phyloP scores from a whole-genome alignment of 768 basidiomycete genomes.

The Hirschioporus abietinus region DNA sequence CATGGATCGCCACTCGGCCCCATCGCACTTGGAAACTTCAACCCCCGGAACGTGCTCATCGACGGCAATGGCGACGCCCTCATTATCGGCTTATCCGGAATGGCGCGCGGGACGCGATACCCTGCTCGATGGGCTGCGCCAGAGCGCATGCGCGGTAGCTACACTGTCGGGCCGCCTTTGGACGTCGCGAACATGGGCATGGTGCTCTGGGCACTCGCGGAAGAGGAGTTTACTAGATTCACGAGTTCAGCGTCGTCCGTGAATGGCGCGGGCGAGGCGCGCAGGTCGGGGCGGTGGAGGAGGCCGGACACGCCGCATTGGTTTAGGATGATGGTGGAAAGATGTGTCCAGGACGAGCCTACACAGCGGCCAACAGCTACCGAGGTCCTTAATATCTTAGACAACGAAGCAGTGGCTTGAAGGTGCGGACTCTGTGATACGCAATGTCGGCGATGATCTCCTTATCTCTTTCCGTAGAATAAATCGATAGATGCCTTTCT shows the following conservation, averaged over 20 bases:
- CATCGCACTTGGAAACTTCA: not conserved
- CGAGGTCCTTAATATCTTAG: not conserved
- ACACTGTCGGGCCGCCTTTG: not conserved
- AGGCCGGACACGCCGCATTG: not conserved
- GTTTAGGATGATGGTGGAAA: not conserved
- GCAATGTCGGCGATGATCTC: conserved; percentile 2
- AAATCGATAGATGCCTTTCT: not conserved
- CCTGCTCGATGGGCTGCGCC: not conserved
- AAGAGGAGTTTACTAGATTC: not conserved
- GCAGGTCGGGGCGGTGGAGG: not conserved
- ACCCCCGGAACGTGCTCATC: conserved; percentile 2
- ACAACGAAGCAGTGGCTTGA: not conserved
- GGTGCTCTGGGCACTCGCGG: not conserved
- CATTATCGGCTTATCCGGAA: not conserved
- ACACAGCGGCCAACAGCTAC: not conserved
- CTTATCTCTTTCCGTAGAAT: not conserved
- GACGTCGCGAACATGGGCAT: not conserved
- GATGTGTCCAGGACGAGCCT: not conserved
- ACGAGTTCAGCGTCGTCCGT: not conserved
- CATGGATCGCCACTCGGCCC: not conserved
- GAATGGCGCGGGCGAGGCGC: not conserved
- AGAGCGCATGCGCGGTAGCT: not conserved
- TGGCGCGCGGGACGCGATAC: not conserved
- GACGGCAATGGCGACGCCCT: conserved; percentile 1
- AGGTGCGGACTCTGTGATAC: not conserved